Evolutionary conservation across 2,329 filamentous ascomycete species (phyloP), one percentile per base, ranked within the genome.

Genomic region (Coniochaeta sp.): DNA sequence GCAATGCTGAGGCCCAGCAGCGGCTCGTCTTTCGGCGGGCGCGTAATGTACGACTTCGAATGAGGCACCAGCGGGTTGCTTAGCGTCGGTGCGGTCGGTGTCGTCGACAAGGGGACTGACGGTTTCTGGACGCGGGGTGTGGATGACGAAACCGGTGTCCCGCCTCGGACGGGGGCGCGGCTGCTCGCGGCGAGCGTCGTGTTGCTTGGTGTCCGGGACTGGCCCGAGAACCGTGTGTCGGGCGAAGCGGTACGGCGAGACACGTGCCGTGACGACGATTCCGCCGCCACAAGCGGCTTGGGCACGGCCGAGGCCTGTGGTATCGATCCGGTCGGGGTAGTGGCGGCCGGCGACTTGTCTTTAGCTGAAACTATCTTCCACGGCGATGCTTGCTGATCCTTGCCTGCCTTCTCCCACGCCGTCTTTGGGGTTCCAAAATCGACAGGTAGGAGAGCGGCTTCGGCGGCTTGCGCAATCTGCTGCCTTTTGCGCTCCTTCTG

Each of bases 401-500:
- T 74, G 24, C 71, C 65, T 10, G 70, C 69, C 28, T 75, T 75
- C 59, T 80, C 77, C 77, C 81, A 81, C 1, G 81, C 75, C 22
- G 74, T 73, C 60, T 73, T 74, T 5, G 71, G 69, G 24, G 73
- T 67, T 12, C 67, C 63, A 19, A 62, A 19, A 19, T 60, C 60
- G 9, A 64, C 57, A 1, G 60, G 28, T 19, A 62, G 59, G 22
- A 64, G 16, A 10, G 65, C 60, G 4, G 61, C 61, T 28, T 67
- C 75, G 38, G 77, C 75, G 26, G 80, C 75, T 67, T 90, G 85
- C 62, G 85, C 81, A 67, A 91, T 88, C 67, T 91, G 85, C 64
- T 92, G 85, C 69, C 85, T 90, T 75, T 96, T 98, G 24, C 92
- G 87, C 72, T 97, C 93, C 69, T 95, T 96, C 67, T 98, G 95